Percentiles rank a stretch among this genome's conserved stretches.
These are phyloP conservation scores for Zostera marina DNA, from an alignment of 116 monocot species.

Conservation along the genomic window DNA sequence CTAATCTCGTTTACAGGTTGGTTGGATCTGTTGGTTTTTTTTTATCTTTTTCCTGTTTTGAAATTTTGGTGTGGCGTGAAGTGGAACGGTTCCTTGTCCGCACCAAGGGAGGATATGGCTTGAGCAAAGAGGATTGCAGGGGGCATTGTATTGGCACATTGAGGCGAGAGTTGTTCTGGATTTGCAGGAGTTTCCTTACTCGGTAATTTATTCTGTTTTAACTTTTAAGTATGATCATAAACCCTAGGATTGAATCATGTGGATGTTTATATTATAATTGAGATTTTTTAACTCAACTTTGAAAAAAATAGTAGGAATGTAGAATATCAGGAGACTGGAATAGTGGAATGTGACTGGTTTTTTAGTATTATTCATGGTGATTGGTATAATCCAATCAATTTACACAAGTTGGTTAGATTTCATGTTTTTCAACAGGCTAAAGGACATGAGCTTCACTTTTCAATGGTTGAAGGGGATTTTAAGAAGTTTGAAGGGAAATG, in stretches of 20 bases:
- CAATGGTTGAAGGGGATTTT: slow-evolving; percentile 98
- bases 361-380: no score
- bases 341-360: no score
- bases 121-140: slow-evolving; percentile 81
- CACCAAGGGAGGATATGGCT: slow-evolving; percentile 80
- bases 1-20: slow-evolving; percentile 82
- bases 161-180: slow-evolving; percentile 91
- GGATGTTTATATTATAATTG: not conserved
- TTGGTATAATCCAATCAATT: no score
- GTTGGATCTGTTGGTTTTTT: not conserved
- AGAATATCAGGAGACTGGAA: no score
- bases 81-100: slow-evolving; percentile 84
- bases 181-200: slow-evolving; percentile 54
- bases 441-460: slow-evolving; percentile 67
- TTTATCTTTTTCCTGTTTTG: not conserved
- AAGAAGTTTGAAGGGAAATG: slow-evolving; percentile 99
- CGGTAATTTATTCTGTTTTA: slow-evolving; percentile 20
- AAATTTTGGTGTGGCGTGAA: slow-evolving; percentile 9
- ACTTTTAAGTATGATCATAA: not conserved
- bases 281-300: no score
- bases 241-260: not conserved
- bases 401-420: no score
- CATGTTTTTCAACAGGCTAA: slow-evolving; percentile 3
- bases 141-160: slow-evolving; percentile 86
- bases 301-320: no score